Percentiles rank a stretch among this genome's conserved stretches.
phyloP scores from a whole-genome alignment of 306 rosid species.

The Quillaja saponaria region DNA sequence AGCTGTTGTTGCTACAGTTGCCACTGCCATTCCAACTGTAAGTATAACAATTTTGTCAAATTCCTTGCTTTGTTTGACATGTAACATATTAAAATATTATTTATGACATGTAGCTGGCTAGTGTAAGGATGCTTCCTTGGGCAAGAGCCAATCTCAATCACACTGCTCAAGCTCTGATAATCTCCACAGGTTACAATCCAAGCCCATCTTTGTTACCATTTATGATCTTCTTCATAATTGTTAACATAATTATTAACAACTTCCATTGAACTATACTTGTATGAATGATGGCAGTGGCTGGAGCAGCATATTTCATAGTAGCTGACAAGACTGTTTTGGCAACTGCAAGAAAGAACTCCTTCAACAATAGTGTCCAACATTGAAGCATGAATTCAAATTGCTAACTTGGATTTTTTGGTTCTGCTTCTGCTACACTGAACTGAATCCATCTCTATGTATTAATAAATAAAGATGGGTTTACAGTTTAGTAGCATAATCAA shows the following conservation, averaged over 20 bases:
- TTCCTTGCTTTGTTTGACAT: neutral
- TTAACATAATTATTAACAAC: constrained; percentile 6
- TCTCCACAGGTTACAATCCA: constrained; percentile 68
- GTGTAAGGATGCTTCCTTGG: constrained; percentile 97
- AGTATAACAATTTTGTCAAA: constrained; percentile 21
- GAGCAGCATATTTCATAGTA: constrained; percentile 96
- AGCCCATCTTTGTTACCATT: neutral
- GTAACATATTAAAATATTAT: neutral
- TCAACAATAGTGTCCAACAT: constrained; percentile 46
- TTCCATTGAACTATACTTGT: constrained; percentile 17
- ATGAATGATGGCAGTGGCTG: constrained; percentile 73
- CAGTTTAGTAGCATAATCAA: constrained; percentile 1
- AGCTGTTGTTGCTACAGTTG: constrained; percentile 79
- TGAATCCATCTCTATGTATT: constrained; percentile 15
- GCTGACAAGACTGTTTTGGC: constrained; percentile 97
- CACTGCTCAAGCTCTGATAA: constrained; percentile 97
- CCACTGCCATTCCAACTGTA: constrained; percentile 94
- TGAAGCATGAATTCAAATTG: constrained; percentile 35
- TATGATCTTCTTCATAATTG: neutral
- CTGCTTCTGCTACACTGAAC: constrained; percentile 1
- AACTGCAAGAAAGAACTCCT: constrained; percentile 91
- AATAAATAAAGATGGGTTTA: constrained; percentile 31
- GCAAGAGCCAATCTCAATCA: constrained; percentile 88
- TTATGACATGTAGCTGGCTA: constrained; percentile 64
- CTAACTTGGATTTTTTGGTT: constrained; percentile 6